A percentile compares a stretch with the other conserved stretches of the same genome.
Evolutionary conservation across 139 green algal genomes (phyloP).

Genomic region (Asterochloris erici): DNA sequence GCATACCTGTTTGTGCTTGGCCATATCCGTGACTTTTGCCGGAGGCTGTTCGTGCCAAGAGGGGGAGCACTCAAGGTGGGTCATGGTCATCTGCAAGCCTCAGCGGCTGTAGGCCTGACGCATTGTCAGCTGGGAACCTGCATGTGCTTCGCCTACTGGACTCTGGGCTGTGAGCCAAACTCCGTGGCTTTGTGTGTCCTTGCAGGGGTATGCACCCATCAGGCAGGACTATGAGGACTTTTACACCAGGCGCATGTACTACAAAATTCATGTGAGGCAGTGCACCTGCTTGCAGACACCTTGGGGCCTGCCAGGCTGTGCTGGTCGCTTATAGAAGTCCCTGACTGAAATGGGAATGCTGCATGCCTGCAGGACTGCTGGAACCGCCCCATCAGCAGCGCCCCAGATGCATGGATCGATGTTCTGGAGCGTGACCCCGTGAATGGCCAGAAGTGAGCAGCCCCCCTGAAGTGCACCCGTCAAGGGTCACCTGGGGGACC

Average conservation of each 20-base stretch:
- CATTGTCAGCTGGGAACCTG: not conserved
- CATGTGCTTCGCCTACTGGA: not conserved
- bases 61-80: not conserved
- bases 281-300: too few species aligned
- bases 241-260: slow-evolving; percentile 91
- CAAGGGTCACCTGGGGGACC: too few species aligned
- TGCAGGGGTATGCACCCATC: slow-evolving; percentile 86
- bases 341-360: too few species aligned
- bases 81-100: not conserved
- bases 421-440: slow-evolving; percentile 78
- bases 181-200: not conserved
- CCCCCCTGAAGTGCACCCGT: too few species aligned
- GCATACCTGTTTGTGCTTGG: slow-evolving; percentile 72
- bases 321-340: too few species aligned
- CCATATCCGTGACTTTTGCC: slow-evolving; percentile 76
- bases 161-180: not conserved
- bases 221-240: slow-evolving; percentile 90
- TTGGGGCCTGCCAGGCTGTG: too few species aligned
- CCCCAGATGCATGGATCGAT: slow-evolving; percentile 87
- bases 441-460: slow-evolving; percentile 39
- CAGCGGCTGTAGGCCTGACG: not conserved
- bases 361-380: slow-evolving; percentile 79
- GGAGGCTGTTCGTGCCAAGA: slow-evolving; percentile 22
- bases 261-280: slow-evolving; percentile 73
- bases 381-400: slow-evolving; percentile 90